Percentiles rank a stretch among this genome's conserved stretches.
phyloP scores from a whole-genome alignment of 495 filamentous ascomycete species.

The Viridothelium virens region DNA sequence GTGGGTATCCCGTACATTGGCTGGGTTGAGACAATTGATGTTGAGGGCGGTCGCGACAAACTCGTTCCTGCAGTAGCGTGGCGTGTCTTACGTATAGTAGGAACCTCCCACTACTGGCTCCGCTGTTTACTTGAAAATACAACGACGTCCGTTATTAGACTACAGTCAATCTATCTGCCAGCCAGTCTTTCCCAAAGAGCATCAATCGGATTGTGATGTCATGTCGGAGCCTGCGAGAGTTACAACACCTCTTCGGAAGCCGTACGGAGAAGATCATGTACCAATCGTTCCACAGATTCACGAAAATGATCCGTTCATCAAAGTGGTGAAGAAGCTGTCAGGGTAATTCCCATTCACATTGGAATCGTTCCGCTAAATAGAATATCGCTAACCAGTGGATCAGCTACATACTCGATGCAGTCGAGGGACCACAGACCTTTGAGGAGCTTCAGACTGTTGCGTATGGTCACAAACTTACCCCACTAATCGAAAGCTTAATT shows the following conservation, averaged over 20 bases:
- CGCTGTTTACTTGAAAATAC: no score
- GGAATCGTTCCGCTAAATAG: not conserved
- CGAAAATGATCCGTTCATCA: not conserved
- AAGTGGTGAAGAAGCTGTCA: not conserved
- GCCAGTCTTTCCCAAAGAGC: not conserved
- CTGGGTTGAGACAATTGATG: no score
- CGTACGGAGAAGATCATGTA: not conserved
- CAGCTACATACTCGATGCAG: slow-evolving; percentile 58
- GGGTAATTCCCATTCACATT: not conserved
- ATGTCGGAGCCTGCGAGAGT: not conserved
- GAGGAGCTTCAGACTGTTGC: slow-evolving; percentile 67
- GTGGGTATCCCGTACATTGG: no score
- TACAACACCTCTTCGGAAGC: not conserved
- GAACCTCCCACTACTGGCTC: no score
- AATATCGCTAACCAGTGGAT: not conserved
- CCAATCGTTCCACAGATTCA: not conserved
- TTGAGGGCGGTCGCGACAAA: no score
- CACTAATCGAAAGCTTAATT: slow-evolving; percentile 58
- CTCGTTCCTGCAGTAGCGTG: no score
- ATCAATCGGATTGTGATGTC: not conserved
- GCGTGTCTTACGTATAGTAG: no score
- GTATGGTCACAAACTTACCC: slow-evolving; percentile 54
- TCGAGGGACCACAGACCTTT: slow-evolving; percentile 64
- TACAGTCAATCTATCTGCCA: no score
- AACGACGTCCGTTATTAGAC: no score